Evolutionary conservation across 768 basidiomycete species (phyloP).

Genomic region (Fomitopsis pulvina): DNA sequence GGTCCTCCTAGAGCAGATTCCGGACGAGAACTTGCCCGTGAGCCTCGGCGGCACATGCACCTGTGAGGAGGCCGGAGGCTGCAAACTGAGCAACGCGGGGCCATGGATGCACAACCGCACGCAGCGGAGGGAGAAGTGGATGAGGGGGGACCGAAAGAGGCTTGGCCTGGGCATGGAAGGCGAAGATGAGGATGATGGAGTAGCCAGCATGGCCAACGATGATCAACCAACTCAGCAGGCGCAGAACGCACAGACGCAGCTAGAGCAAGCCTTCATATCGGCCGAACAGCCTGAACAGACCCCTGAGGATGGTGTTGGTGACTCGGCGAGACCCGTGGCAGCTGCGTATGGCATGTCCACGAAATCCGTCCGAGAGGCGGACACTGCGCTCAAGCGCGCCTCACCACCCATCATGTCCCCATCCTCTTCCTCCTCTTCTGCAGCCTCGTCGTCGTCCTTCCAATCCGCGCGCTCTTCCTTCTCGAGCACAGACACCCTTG

Average conservation of each 20-base stretch:
- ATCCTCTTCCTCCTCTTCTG: neutral
- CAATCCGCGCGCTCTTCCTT: neutral
- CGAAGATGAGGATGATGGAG: constrained; percentile 3
- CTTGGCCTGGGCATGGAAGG: constrained; percentile 8
- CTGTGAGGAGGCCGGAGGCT: constrained; percentile 50
- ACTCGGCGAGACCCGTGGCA: neutral
- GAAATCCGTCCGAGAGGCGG: neutral
- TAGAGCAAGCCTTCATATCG: neutral
- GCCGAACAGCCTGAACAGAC: neutral
- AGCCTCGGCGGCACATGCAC: constrained; percentile 60
- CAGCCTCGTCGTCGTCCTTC: constrained; percentile 1
- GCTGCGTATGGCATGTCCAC: neutral
- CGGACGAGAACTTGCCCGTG: constrained; percentile 56
- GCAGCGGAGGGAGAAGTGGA: constrained; percentile 24
- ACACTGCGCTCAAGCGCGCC: neutral
- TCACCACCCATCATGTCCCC: neutral
- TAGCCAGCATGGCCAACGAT: neutral
- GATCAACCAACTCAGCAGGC: no score
- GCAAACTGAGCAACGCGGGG: constrained; percentile 55
- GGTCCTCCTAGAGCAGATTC: constrained; percentile 50
- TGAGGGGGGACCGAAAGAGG: constrained; percentile 20
- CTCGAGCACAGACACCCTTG: neutral
- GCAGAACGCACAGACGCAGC: neutral
- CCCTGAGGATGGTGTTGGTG: neutral
- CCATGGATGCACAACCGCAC: constrained; percentile 59